Conservation (phyloP, 352 stramenopile genomes). For the Phytophthora citricola region DNA sequence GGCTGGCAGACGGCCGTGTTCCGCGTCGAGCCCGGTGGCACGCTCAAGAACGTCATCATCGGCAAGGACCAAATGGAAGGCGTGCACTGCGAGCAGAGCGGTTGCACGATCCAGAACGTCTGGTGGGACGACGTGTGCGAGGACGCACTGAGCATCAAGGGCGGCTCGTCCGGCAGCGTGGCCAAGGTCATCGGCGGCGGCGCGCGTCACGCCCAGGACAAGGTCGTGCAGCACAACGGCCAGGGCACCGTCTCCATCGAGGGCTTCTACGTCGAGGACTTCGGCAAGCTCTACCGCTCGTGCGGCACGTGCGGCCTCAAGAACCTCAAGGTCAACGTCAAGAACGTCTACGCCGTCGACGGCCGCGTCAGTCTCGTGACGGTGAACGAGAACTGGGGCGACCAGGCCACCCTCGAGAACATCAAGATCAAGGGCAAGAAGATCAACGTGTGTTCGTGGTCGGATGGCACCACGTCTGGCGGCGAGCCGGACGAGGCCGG, state of each 20-base stretch:
- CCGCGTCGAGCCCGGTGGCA: slow-evolving; percentile 46
- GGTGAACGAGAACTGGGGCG: slow-evolving; percentile 51
- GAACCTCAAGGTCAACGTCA: slow-evolving; percentile 29
- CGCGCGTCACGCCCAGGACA: slow-evolving; percentile 23
- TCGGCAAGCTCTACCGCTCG: slow-evolving; percentile 31
- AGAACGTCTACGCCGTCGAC: slow-evolving; percentile 31
- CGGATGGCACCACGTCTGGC: slow-evolving; percentile 25
- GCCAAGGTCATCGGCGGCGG: slow-evolving; percentile 41
- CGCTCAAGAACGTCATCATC: slow-evolving; percentile 61
- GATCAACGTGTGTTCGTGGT: slow-evolving; percentile 34
- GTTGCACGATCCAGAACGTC: slow-evolving; percentile 31
- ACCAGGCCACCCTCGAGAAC: slow-evolving; percentile 50
- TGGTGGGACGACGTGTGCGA: slow-evolving; percentile 46
- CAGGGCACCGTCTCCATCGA: slow-evolving; percentile 31
- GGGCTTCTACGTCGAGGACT: slow-evolving; percentile 31
- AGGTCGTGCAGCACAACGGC: slow-evolving; percentile 32
- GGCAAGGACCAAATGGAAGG: slow-evolving; percentile 44
- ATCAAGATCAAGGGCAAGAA: slow-evolving; percentile 49
- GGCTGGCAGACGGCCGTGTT: slow-evolving; percentile 43
- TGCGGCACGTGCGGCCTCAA: slow-evolving; percentile 26
- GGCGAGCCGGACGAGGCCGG: slow-evolving; percentile 26
- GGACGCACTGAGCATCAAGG: slow-evolving; percentile 50
- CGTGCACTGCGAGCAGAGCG: slow-evolving; percentile 32
- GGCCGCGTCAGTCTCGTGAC: slow-evolving; percentile 43
- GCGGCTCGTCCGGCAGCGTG: slow-evolving; percentile 37